These are phyloP conservation scores for Apiospora saccharicola DNA, from an alignment of 2,329 filamentous ascomycete genomes.

Conservation along the genomic window DNA sequence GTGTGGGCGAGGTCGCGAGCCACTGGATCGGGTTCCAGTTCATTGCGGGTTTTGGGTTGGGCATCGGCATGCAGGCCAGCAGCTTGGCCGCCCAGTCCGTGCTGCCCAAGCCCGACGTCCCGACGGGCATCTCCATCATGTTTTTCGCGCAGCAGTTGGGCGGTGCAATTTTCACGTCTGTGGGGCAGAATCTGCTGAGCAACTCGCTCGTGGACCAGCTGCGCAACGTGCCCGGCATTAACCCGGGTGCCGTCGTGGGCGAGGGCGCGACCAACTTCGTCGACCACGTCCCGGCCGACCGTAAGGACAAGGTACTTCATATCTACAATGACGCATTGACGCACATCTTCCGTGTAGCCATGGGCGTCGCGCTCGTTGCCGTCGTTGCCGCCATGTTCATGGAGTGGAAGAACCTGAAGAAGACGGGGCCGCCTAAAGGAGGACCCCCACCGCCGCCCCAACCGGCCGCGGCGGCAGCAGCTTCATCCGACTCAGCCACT, in stretches of 20 bases:
- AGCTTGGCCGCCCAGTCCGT: conserved; percentile 60
- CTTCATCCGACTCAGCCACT: conserved; percentile 26
- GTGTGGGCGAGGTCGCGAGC: conserved; percentile 51
- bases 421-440: conserved; percentile 35
- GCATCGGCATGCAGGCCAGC: conserved; percentile 65
- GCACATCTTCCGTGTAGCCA: conserved; percentile 62
- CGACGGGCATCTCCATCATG: conserved; percentile 52
- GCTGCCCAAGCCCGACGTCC: conserved; percentile 48
- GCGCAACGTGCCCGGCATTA: conserved; percentile 41
- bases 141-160: conserved; percentile 55
- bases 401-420: conserved; percentile 68
- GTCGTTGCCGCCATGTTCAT: conserved; percentile 60
- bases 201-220: conserved; percentile 45
- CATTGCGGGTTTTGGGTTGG: conserved; percentile 64
- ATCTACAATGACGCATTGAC: conserved; percentile 65
- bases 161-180: conserved; percentile 53
- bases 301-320: conserved; percentile 55
- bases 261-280: conserved; percentile 60
- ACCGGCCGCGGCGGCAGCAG: neutral
- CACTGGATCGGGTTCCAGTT: conserved; percentile 69
- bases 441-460: conserved; percentile 15
- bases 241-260: conserved; percentile 43
- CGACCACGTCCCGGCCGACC: conserved; percentile 51
- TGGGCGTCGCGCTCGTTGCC: conserved; percentile 57
- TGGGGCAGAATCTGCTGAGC: conserved; percentile 54